These are phyloP conservation scores for Babesia caballi DNA, from an alignment of 169 alveolate species.

Conservation along the genomic window DNA sequence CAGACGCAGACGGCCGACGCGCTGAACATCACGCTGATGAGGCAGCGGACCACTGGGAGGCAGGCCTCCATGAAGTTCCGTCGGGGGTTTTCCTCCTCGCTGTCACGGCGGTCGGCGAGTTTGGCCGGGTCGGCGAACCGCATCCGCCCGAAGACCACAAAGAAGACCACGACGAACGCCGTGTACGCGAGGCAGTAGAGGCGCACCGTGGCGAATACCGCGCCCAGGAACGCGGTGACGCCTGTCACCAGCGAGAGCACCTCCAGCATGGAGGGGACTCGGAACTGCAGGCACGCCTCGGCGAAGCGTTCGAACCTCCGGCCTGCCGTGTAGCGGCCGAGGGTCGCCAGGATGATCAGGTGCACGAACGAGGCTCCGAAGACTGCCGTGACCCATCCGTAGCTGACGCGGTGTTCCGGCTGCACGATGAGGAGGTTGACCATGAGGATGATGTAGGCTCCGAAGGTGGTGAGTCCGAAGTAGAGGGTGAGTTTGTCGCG, in stretches of 20 bases:
- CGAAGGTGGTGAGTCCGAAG: background rate
- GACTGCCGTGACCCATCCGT: background rate
- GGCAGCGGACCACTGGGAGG: constrained; percentile 5
- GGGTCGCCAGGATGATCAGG: background rate
- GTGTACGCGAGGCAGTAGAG: constrained; percentile 26
- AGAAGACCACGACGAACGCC: background rate
- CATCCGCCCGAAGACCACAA: background rate
- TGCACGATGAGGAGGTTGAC: constrained; percentile 1
- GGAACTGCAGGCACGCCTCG: constrained; percentile 27
- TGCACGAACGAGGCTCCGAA: constrained; percentile 5
- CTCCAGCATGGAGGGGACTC: constrained; percentile 26
- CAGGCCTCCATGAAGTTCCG: background rate
- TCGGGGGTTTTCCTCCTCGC: background rate
- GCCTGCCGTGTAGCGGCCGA: constrained; percentile 12
- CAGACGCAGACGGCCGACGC: background rate
- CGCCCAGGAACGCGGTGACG: constrained; percentile 6
- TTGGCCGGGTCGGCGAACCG: background rate
- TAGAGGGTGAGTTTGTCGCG: constrained; percentile 35
- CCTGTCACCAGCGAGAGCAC: constrained; percentile 9
- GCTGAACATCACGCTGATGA: constrained; percentile 28
- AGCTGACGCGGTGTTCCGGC: constrained; percentile 2
- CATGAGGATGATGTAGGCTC: constrained; percentile 18
- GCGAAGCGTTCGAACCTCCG: constrained; percentile 18
- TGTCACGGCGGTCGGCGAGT: background rate
- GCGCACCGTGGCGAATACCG: background rate